Evolutionary conservation across 352 stramenopile genomes (phyloP).

Genomic region (Globisporangium emineosum): DNA sequence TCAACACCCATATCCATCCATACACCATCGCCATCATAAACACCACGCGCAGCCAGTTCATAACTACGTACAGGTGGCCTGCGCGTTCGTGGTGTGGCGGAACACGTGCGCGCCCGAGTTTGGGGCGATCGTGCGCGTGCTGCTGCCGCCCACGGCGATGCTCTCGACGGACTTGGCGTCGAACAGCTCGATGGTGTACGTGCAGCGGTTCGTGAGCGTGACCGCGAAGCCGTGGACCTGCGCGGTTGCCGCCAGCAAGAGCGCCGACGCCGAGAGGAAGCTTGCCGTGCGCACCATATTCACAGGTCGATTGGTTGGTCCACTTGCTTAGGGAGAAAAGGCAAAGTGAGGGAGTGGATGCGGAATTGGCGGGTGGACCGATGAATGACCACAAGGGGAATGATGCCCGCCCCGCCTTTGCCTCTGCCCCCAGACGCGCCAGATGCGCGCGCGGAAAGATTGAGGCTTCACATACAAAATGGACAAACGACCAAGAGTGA

Average conservation of each 20-base stretch:
- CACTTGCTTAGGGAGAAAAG: not conserved
- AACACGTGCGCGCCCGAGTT: conserved; percentile 38
- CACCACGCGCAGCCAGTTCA: not conserved
- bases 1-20: conserved; percentile 7
- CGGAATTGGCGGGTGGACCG: not conserved
- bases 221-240: conserved; percentile 37
- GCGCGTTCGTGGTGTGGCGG: conserved; percentile 39
- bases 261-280: conserved; percentile 18
- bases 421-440: not conserved
- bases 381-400: not conserved
- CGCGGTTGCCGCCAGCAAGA: conserved; percentile 22
- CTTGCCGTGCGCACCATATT: not conserved
- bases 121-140: conserved; percentile 31
- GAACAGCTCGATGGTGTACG: conserved; percentile 41
- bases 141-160: conserved; percentile 28
- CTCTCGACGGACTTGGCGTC: conserved; percentile 36
- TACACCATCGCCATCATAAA: not conserved
- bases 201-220: conserved; percentile 50
- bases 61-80: conserved; percentile 44
- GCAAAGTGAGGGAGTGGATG: not conserved
- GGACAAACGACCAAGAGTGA: not conserved
- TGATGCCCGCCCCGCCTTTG: too few relatives aligned
- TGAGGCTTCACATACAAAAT: not conserved
- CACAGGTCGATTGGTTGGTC: not conserved
- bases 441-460: not conserved